phyloP scores from a whole-genome alignment of 768 basidiomycete genomes.

The Hydnomerulius pinastri region DNA sequence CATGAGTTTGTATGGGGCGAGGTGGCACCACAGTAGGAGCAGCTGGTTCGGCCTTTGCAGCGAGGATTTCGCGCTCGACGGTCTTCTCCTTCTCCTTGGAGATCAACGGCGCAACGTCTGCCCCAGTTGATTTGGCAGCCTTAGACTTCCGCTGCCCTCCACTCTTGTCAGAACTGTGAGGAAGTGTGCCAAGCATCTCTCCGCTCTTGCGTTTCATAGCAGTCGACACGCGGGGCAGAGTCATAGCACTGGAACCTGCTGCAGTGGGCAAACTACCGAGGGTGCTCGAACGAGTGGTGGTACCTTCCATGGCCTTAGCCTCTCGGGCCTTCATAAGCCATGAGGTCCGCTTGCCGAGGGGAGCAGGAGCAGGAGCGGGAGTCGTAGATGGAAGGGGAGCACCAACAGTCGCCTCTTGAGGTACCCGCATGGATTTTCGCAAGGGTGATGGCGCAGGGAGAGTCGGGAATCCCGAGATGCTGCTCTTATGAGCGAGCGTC shows the following conservation, averaged over 20 bases:
- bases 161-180: constrained; percentile 24
- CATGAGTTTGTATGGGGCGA: constrained; percentile 23
- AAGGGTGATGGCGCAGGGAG: constrained; percentile 70
- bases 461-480: constrained; percentile 52
- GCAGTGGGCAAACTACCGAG: constrained; percentile 5
- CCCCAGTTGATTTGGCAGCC: constrained; percentile 45
- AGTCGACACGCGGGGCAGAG: constrained; percentile 20
- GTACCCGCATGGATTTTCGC: constrained; percentile 62
- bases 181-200: constrained; percentile 37
- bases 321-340: constrained; percentile 81
- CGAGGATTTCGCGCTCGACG: not conserved
- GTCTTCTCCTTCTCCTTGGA: constrained; percentile 10
- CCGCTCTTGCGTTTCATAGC: constrained; percentile 68
- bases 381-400: constrained; percentile 38
- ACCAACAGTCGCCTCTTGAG: constrained; percentile 45
- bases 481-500: constrained; percentile 39
- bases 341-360: constrained; percentile 67
- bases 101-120: constrained; percentile 31
- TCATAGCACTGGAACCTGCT: constrained; percentile 2
- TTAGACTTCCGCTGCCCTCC: constrained; percentile 51
- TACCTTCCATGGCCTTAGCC: constrained; percentile 63
- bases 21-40: not conserved
- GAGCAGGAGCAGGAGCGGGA: constrained; percentile 31
- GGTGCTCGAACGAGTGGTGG: constrained; percentile 32
- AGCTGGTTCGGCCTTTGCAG: constrained; percentile 3